Evolutionary conservation across 108 stramenopile genomes (phyloP), one percentile per base, ranked within the genome.

Genomic region (Ochromonas danica): DNA sequence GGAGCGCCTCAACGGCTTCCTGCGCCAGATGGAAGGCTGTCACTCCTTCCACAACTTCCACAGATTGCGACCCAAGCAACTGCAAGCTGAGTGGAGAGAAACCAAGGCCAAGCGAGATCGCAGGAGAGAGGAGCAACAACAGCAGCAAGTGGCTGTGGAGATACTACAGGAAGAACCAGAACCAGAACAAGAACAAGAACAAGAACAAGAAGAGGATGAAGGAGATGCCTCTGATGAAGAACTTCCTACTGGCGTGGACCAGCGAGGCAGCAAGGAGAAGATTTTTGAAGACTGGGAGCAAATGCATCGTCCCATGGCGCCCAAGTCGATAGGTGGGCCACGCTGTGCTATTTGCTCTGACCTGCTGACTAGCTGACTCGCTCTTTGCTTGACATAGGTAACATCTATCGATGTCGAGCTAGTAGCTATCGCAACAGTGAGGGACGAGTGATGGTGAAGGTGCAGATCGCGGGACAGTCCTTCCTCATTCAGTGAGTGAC

Each of bases 11-110:
- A 75, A 75, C 31, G 10, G 31, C 3, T 3, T 10, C 3, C 40
- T 75, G 28, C 6, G 10, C 14, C 17, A 57, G 31, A 33, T 33
- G 31, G 72, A 75, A 75, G 63, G 63, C 3, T 10, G 33, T 28
- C 27, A 67, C 31, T 67, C 63, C 10, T 67, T 67, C 31, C 63
- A 67, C 31, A 67, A 67, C 31, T 67, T 67, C 31, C 63, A 67
- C 31, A 3, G 63, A 14, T 36, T 67, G 31, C 10, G 33, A 14
- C 14, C 45, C 45, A 51, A 51, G 22, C 14, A 6, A 14, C 22
- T 51, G 22, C 6, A 22, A 51, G 45, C 6, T 51, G 22, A 51
- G 6, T 51, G 22, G 6, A 51, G 22, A 14, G 22, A 51, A 51
- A 51, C 6, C 22, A 22, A 51, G 22, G 22, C 45, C 6, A 22